A percentile compares a stretch with the other conserved stretches of the same genome.
These are phyloP conservation scores for Trichoderma cornu-damae DNA, from an alignment of 2,329 filamentous ascomycete species.

Conservation along the genomic window DNA sequence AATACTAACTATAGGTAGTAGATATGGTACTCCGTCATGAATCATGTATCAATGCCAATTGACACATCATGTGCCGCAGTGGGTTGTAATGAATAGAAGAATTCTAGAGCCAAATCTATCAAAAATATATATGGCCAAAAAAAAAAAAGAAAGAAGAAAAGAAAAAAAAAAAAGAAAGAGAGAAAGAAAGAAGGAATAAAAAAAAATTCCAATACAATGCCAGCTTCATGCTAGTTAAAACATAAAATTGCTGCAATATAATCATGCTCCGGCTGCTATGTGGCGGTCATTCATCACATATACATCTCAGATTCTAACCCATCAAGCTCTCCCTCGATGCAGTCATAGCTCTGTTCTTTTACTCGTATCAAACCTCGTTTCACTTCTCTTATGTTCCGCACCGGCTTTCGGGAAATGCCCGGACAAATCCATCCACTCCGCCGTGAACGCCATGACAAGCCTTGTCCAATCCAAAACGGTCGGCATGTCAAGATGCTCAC, in stretches of 20 bases:
- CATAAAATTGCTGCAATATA: neutral
- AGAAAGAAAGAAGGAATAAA: no score
- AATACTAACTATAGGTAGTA: no score
- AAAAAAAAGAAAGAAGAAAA: no score
- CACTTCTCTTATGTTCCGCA: conserved; percentile 26
- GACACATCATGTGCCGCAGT: no score
- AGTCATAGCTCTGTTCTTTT: conserved; percentile 32
- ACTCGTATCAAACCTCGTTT: conserved; percentile 25
- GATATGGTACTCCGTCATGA: no score
- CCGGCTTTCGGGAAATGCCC: conserved; percentile 32
- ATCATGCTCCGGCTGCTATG: neutral
- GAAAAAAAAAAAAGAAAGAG: no score
- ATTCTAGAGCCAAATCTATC: neutral
- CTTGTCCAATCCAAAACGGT: conserved; percentile 84
- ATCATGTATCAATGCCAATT: no score
- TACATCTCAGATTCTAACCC: neutral
- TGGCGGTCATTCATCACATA: neutral
- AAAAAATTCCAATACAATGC: neutral
- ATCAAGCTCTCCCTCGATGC: neutral
- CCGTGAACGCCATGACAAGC: conserved; percentile 76
- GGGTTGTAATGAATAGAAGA: no score
- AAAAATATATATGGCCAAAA: conserved; percentile 9
- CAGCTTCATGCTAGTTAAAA: neutral
- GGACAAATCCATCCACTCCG: conserved; percentile 84
- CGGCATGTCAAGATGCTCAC: conserved; percentile 71